Evolutionary conservation across 352 stramenopile genomes (phyloP).

Genomic region (Elongisporangium anandrum): DNA sequence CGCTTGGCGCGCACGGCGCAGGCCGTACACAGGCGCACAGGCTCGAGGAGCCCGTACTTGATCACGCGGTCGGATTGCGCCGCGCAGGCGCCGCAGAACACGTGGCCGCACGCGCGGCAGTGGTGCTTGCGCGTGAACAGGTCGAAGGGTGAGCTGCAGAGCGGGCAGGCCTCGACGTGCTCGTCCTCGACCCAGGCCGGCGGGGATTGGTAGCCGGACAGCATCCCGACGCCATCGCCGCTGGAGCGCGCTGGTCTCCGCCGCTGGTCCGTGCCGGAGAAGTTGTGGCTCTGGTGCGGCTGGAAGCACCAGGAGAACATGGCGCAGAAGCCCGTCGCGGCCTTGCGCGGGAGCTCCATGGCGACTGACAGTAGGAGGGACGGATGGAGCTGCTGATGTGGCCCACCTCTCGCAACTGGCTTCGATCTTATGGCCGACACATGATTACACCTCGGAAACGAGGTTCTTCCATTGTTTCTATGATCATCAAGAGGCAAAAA

Average conservation of each 20-base stretch:
- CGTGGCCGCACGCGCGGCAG: slow-evolving; percentile 49
- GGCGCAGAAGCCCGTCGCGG: slow-evolving; percentile 27
- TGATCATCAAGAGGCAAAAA: too few species aligned
- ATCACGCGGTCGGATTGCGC: slow-evolving; percentile 48
- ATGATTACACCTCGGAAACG: too few species aligned
- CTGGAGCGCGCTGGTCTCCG: slow-evolving; percentile 13
- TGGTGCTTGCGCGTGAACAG: slow-evolving; percentile 68
- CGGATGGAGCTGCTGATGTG: too few species aligned
- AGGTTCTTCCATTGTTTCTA: too few species aligned
- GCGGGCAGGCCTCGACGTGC: slow-evolving; percentile 38
- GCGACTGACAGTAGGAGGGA: too few species aligned
- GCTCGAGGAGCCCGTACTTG: slow-evolving; percentile 59
- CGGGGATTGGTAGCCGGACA: slow-evolving; percentile 40
- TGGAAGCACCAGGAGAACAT: slow-evolving; percentile 66
- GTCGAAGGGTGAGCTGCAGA: slow-evolving; percentile 49
- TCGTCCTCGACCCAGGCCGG: slow-evolving; percentile 60
- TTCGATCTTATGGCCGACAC: too few species aligned
- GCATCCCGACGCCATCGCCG: slow-evolving; percentile 9
- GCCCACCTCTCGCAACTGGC: too few species aligned
- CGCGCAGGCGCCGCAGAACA: slow-evolving; percentile 53
- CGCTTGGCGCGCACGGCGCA: slow-evolving; percentile 33
- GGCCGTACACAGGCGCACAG: slow-evolving; percentile 47
- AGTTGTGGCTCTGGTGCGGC: slow-evolving; percentile 4
- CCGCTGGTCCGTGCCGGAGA: slow-evolving; percentile 10
- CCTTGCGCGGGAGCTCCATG: slow-evolving; percentile 15